These are phyloP conservation scores for Plasmodium coatneyi DNA, from an alignment of 169 alveolate genomes.

Conservation along the genomic window DNA sequence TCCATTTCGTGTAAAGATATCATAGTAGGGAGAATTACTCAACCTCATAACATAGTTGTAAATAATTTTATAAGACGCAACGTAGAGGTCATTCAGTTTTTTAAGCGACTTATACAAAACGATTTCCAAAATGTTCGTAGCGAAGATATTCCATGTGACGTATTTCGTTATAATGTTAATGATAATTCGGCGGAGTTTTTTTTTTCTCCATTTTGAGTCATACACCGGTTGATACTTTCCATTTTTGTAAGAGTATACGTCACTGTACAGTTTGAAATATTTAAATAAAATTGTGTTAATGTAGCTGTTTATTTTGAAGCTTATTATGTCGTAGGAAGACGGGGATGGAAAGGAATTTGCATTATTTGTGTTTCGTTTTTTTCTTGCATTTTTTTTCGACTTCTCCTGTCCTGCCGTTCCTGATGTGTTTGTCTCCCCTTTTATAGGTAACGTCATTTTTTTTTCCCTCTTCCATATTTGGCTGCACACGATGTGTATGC, in stretches of 20 bases:
- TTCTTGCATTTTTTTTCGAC: not conserved
- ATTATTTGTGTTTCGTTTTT: not conserved
- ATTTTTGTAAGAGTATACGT: conserved; percentile 15
- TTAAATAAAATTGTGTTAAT: conserved; percentile 38
- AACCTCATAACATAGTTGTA: conserved; percentile 13
- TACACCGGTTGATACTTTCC: conserved; percentile 20
- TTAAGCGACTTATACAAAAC: conserved; percentile 53
- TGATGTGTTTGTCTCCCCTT: not conserved
- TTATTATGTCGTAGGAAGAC: conserved; percentile 15
- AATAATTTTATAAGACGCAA: conserved; percentile 48
- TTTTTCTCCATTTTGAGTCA: conserved; percentile 4
- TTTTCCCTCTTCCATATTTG: conserved; percentile 3
- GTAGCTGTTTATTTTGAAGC: conserved; percentile 33
- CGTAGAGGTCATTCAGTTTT: conserved; percentile 39
- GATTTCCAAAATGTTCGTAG: conserved; percentile 50
- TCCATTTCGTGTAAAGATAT: not conserved
- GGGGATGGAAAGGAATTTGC: not conserved
- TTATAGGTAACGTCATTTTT: not conserved
- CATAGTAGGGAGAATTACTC: not conserved
- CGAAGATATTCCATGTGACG: conserved; percentile 15
- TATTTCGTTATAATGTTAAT: conserved; percentile 32
- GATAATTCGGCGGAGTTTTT: conserved; percentile 2
- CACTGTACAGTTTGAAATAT: conserved; percentile 48
- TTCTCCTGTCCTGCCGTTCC: not conserved
- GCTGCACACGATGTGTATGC: conserved; percentile 31